Base-by-base conservation (phyloP, 176 grass and related monocot genomes). In the Avena sativa region DNA sequence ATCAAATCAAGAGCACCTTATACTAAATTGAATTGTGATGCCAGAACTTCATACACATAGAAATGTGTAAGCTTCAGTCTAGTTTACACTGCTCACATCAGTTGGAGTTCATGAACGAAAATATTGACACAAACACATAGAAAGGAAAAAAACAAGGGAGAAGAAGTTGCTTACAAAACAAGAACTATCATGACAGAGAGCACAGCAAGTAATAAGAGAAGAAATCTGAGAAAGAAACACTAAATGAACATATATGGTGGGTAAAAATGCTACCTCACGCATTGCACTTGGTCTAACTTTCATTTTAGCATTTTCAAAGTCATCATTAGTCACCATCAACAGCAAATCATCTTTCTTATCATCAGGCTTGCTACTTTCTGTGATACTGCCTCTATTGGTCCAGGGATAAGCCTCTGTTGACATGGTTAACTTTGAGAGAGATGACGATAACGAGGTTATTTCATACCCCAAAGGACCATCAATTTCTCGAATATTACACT, bases 231-330 rank as follows among this genome's bases (percentile, higher is more conserved):
- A 67, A 48, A 19, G 52, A 44, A 46, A 63, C 61, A 69, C 48
- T 78, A 79, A 56, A 66, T 46, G 9, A 65, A 68, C 20, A 86
- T 30, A 25, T 58, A 34, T 20, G 34, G 23, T 79, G 74, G 74
- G 19, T 68, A 68, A 32, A 87, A 85, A 50, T 52, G 70, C 68
- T 77, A 98, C 96, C 96, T 95, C 96, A 25, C 96, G 96, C 96
- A 98, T 98, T 79, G 93, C 91, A 89, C 93, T 98, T 55, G 93
- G 96, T 74, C 90, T 88, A 86, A 98, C 80, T 95, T 98, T 95
- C 76, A 91, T 80, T 86, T 95, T 98, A 71, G 96, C 93, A 66
- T 85, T 92, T 48, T 95, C 82, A 80, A 98, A 94, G 85, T 98
- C 96, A 21, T 94, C 92, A 72, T 23, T 28, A 46, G 64, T 92